Conservation (phyloP, 2,329 filamentous ascomycete genomes). For the Dactylellina cionopaga region DNA sequence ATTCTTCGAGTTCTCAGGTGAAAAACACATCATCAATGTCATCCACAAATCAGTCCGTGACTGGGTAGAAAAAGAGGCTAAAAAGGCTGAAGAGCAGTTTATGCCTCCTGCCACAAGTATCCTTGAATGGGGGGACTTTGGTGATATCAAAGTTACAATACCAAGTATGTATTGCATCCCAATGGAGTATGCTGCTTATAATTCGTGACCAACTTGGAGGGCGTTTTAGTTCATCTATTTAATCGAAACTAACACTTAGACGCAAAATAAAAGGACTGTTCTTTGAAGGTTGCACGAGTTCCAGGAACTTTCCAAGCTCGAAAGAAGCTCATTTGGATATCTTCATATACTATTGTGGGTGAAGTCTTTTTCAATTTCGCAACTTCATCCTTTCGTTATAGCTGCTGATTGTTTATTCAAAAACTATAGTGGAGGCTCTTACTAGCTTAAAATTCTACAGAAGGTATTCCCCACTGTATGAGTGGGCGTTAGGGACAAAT, state of each 20-base stretch:
- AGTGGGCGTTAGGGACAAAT: no score
- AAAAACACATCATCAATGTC: slow-evolving; percentile 18
- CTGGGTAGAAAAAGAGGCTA: slow-evolving; percentile 36
- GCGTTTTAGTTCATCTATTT: neutral
- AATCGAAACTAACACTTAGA: neutral
- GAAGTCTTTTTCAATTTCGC: neutral
- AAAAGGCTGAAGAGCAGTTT: slow-evolving; percentile 16
- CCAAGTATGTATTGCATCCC: slow-evolving; percentile 20
- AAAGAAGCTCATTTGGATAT: slow-evolving; percentile 15
- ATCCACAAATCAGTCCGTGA: slow-evolving; percentile 42
- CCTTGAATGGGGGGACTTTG: slow-evolving; percentile 13
- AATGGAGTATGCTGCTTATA: no score
- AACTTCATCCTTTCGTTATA: no score
- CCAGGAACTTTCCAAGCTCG: slow-evolving; percentile 11
- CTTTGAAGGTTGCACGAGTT: slow-evolving; percentile 16
- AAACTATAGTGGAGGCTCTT: slow-evolving; percentile 27
- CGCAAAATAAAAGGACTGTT: slow-evolving; percentile 1
- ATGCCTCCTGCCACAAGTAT: neutral
- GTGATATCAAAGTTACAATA: slow-evolving; percentile 35
- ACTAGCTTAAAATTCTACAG: slow-evolving; percentile 19
- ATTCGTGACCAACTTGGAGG: no score
- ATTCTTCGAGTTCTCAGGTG: slow-evolving; percentile 39
- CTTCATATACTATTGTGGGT: slow-evolving; percentile 23
- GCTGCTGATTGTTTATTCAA: neutral
- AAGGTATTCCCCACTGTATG: slow-evolving; percentile 7